These are phyloP conservation scores for Saturnispora mendoncae DNA, from an alignment of 805 yeast genomes.

Conservation along the genomic window DNA sequence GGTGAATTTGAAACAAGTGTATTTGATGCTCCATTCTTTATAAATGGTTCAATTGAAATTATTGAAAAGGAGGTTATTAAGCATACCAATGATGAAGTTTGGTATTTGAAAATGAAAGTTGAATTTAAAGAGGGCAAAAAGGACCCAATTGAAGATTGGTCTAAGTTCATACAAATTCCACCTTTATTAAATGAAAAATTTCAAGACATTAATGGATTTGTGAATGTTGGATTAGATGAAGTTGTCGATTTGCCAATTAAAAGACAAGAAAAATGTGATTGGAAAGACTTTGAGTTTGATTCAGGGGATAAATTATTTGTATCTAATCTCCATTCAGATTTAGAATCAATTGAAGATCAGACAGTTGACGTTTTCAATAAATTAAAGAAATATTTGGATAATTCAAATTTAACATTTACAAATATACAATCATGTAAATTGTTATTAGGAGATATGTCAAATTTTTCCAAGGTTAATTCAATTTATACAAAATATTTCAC, in stretches of 20 bases:
- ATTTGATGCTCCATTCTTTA: slow-evolving; percentile 81
- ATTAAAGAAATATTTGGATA: slow-evolving; percentile 29
- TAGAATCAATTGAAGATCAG: slow-evolving; percentile 35
- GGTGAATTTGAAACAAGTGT: slow-evolving; percentile 96
- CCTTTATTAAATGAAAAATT: slow-evolving; percentile 34
- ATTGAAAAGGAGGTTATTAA: slow-evolving; percentile 32
- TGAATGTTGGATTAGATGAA: not conserved
- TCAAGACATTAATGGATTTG: slow-evolving; percentile 21
- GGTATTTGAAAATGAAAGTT: slow-evolving; percentile 51
- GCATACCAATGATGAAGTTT: slow-evolving; percentile 60
- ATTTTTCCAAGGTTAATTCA: slow-evolving; percentile 53
- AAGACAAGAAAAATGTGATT: not conserved
- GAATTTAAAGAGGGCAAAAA: slow-evolving; percentile 30
- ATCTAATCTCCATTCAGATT: slow-evolving; percentile 34
- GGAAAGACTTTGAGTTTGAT: slow-evolving; percentile 15
- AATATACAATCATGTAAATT: slow-evolving; percentile 54
- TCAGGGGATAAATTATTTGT: slow-evolving; percentile 31
- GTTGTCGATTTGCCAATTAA: not conserved
- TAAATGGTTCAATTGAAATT: slow-evolving; percentile 39
- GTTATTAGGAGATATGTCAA: slow-evolving; percentile 52
- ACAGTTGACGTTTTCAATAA: slow-evolving; percentile 40
- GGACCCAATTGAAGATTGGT: slow-evolving; percentile 16
- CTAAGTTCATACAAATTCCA: slow-evolving; percentile 24
- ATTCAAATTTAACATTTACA: slow-evolving; percentile 29
- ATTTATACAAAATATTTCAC: slow-evolving; percentile 51